Percentiles rank a stretch among this genome's conserved stretches.
These are phyloP conservation scores for Astrothelium subdiscretum DNA, from an alignment of 495 filamentous ascomycete genomes.

Conservation along the genomic window DNA sequence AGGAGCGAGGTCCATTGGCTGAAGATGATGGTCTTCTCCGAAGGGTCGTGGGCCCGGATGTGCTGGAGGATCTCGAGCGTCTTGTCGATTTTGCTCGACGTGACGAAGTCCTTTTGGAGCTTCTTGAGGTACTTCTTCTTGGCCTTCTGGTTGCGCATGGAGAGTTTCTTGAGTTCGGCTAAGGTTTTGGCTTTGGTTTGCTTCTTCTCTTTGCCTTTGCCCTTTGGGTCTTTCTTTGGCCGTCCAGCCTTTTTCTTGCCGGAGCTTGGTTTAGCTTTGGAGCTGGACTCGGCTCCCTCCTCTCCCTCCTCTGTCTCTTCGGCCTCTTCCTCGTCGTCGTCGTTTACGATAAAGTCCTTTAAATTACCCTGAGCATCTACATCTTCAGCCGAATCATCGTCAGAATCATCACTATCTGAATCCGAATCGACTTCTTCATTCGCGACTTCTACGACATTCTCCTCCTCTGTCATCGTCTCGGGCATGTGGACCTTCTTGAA, in stretches of 20 bases:
- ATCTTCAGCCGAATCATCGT: slow-evolving; percentile 22
- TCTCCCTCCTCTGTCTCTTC: slow-evolving; percentile 33
- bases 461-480: slow-evolving; percentile 20
- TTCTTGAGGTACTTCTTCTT: slow-evolving; percentile 55
- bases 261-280: neutral
- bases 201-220: slow-evolving; percentile 23
- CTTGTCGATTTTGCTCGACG: slow-evolving; percentile 71
- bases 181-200: slow-evolving; percentile 42
- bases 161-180: slow-evolving; percentile 55
- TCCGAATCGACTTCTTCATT: slow-evolving; percentile 20
- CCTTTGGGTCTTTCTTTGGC: slow-evolving; percentile 18
- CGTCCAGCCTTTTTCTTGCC: slow-evolving; percentile 9
- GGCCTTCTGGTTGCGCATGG: slow-evolving; percentile 45
- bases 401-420: slow-evolving; percentile 15
- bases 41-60: slow-evolving; percentile 34
- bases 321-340: slow-evolving; percentile 32
- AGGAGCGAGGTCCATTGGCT: slow-evolving; percentile 85
- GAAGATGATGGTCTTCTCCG: slow-evolving; percentile 84
- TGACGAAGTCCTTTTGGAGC: slow-evolving; percentile 52
- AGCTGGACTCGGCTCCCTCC: slow-evolving; percentile 20
- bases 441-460: slow-evolving; percentile 18
- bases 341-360: slow-evolving; percentile 32
- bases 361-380: slow-evolving; percentile 19
- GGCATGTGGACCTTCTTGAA: slow-evolving; percentile 70
- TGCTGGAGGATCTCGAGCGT: slow-evolving; percentile 54